A percentile compares a stretch with the other conserved stretches of the same genome.
phyloP scores from a whole-genome alignment of 257 asterid species.

The Haberlea rhodopensis region DNA sequence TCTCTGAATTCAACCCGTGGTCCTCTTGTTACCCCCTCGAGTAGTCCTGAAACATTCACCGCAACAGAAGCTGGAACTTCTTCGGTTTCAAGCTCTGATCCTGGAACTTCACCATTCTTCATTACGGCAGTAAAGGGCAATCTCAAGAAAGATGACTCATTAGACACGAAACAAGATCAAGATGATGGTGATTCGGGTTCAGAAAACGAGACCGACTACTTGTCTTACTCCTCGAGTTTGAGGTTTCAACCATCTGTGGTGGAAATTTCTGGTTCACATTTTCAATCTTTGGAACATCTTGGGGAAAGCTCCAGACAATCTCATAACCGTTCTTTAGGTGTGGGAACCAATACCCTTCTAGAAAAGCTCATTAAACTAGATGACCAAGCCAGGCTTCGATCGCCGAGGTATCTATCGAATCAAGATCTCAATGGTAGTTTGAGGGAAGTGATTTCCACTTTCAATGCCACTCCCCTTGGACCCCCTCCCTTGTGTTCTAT shows the following conservation, averaged over 20 bases:
- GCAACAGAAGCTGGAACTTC: conserved; percentile 92
- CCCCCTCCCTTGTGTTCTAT: conserved; percentile 96
- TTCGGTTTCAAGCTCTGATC: conserved; percentile 94
- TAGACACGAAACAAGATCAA: conserved; percentile 41
- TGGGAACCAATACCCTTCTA: conserved; percentile 46
- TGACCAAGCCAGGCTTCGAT: conserved; percentile 52
- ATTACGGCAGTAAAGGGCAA: conserved; percentile 35
- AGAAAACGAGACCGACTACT: conserved; percentile 66
- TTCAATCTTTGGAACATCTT: conserved; percentile 47
- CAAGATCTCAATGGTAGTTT: conserved; percentile 65
- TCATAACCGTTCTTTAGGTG: conserved; percentile 35
- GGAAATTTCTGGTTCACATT: conserved; percentile 46
- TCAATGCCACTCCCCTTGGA: conserved; percentile 53
- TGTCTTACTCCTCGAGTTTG: conserved; percentile 75
- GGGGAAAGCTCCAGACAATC: conserved; percentile 50
- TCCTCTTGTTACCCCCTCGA: conserved; percentile 84
- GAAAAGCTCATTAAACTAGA: conserved; percentile 67
- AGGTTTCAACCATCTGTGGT: conserved; percentile 91
- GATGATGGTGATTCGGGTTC: conserved; percentile 62
- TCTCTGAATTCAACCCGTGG: conserved; percentile 51
- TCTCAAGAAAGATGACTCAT: conserved; percentile 52
- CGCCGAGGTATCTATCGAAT: conserved; percentile 65
- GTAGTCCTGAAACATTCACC: conserved; percentile 94
- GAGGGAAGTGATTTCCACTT: conserved; percentile 68
- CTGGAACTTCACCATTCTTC: conserved; percentile 70